Conservation (phyloP, 257 asterid genomes). For the Linaria vulgaris region DNA sequence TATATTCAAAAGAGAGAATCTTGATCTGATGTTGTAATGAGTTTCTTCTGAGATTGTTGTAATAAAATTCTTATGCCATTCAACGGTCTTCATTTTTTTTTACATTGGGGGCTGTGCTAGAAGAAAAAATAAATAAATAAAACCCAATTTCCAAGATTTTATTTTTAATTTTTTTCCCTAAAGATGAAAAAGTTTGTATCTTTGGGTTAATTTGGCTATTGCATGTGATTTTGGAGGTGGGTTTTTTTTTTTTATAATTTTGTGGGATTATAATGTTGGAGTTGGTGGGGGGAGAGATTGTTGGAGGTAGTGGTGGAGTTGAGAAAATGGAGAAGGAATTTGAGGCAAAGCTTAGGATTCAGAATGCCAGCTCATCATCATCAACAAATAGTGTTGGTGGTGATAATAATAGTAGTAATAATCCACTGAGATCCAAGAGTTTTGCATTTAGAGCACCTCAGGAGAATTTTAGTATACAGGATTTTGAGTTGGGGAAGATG, state of each 20-base stretch:
- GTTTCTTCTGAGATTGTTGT: too few species aligned
- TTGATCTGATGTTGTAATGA: too few species aligned
- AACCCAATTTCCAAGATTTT: too few species aligned
- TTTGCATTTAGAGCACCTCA: constrained; percentile 93
- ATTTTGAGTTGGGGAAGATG: constrained; percentile 93
- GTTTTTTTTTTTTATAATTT: background rate
- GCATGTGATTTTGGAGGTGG: too few species aligned
- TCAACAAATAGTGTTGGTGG: background rate
- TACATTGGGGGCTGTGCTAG: too few species aligned
- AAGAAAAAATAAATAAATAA: too few species aligned
- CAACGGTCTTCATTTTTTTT: too few species aligned
- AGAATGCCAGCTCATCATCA: constrained; percentile 50
- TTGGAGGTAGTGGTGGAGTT: constrained; percentile 32
- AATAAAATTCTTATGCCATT: too few species aligned
- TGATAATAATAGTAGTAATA: background rate
- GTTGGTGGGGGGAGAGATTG: constrained; percentile 38
- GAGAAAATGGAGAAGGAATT: constrained; percentile 76
- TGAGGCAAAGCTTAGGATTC: constrained; percentile 70
- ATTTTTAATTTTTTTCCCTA: too few species aligned
- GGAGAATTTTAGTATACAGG: constrained; percentile 87
- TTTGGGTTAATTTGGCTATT: too few species aligned
- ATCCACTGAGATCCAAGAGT: constrained; percentile 75
- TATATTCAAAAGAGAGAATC: too few species aligned
- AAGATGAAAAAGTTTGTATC: too few species aligned
- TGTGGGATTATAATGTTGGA: constrained; percentile 51